Evolutionary conservation across 805 yeast species (phyloP).

Genomic region (Saturnispora silvae): DNA sequence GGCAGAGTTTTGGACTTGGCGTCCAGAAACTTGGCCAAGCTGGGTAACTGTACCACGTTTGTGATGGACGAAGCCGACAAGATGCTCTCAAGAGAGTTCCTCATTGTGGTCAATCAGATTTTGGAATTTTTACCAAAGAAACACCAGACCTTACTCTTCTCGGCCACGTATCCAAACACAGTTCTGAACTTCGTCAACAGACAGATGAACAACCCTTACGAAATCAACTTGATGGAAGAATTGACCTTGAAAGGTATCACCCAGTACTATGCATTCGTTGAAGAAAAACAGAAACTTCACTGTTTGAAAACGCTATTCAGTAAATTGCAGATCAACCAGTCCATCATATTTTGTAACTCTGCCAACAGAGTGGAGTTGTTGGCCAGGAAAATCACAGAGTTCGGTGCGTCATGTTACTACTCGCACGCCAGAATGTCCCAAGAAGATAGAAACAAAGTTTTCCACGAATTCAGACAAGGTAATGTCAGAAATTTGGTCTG

Average conservation of each 20-base stretch:
- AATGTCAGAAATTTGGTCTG: slow-evolving; percentile 95
- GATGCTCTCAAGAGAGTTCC: slow-evolving; percentile 85
- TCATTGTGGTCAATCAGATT: slow-evolving; percentile 76
- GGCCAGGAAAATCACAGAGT: slow-evolving; percentile 91
- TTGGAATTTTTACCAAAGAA: slow-evolving; percentile 63
- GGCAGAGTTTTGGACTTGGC: slow-evolving; percentile 96
- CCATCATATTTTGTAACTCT: slow-evolving; percentile 94
- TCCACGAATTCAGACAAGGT: slow-evolving; percentile 98
- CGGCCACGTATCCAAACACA: slow-evolving; percentile 93
- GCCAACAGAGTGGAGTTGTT: slow-evolving; percentile 91
- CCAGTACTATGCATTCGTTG: slow-evolving; percentile 97
- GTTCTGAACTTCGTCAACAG: slow-evolving; percentile 88
- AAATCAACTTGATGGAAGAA: slow-evolving; percentile 96
- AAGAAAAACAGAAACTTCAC: slow-evolving; percentile 90
- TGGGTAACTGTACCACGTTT: slow-evolving; percentile 76
- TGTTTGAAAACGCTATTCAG: slow-evolving; percentile 92
- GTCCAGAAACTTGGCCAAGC: slow-evolving; percentile 74
- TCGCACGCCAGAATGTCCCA: slow-evolving; percentile 98
- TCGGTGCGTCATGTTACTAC: slow-evolving; percentile 93
- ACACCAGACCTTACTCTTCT: slow-evolving; percentile 78
- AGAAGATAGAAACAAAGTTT: slow-evolving; percentile 91
- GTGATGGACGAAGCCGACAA: slow-evolving; percentile 99
- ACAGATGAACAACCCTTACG: slow-evolving; percentile 85
- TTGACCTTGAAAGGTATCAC: slow-evolving; percentile 92
- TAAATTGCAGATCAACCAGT: slow-evolving; percentile 90